Conservation (phyloP, 1,139 yeast species). For the Geotrichum reessii region DNA sequence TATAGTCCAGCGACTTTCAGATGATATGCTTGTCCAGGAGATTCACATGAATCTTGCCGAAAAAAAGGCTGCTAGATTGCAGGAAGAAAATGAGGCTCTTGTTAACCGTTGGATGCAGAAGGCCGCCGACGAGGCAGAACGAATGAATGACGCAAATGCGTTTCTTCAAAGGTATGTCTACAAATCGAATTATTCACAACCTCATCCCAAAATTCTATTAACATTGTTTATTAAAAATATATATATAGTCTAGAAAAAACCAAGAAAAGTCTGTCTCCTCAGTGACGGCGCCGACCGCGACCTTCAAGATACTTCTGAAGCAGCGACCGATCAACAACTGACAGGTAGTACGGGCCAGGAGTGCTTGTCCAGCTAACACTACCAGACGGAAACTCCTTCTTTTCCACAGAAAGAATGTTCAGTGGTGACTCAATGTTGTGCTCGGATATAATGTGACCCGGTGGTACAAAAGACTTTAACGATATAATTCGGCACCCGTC, state of each 20-base stretch:
- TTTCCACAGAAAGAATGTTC: slow-evolving; percentile 60
- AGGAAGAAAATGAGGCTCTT: slow-evolving; percentile 42
- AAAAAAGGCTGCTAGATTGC: slow-evolving; percentile 40
- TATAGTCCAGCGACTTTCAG: slow-evolving; percentile 58
- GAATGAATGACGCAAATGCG: slow-evolving; percentile 52
- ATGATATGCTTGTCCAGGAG: slow-evolving; percentile 62
- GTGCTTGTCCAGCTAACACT: slow-evolving; percentile 89
- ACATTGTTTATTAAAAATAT: neutral
- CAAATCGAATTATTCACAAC: neutral
- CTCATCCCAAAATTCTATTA: neutral
- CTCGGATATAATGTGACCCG: slow-evolving; percentile 50
- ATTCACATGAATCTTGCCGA: slow-evolving; percentile 63
- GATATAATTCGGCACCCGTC: slow-evolving; percentile 77
- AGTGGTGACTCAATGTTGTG: slow-evolving; percentile 46
- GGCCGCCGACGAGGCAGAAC: slow-evolving; percentile 54
- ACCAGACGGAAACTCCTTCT: slow-evolving; percentile 58
- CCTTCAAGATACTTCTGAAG: slow-evolving; percentile 21
- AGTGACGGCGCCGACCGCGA: slow-evolving; percentile 6
- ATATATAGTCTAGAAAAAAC: slow-evolving; percentile 11
- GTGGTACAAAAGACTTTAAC: slow-evolving; percentile 63
- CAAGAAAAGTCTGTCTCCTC: neutral
- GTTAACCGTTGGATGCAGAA: slow-evolving; percentile 57
- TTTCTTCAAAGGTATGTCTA: slow-evolving; percentile 33
- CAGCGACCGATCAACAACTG: slow-evolving; percentile 52
- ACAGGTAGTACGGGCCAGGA: slow-evolving; percentile 73